A percentile compares a stretch with the other conserved stretches of the same genome.
Conservation (phyloP, 225 moss, liverwort and hornwort genomes). For the Straminergon stramineum region DNA sequence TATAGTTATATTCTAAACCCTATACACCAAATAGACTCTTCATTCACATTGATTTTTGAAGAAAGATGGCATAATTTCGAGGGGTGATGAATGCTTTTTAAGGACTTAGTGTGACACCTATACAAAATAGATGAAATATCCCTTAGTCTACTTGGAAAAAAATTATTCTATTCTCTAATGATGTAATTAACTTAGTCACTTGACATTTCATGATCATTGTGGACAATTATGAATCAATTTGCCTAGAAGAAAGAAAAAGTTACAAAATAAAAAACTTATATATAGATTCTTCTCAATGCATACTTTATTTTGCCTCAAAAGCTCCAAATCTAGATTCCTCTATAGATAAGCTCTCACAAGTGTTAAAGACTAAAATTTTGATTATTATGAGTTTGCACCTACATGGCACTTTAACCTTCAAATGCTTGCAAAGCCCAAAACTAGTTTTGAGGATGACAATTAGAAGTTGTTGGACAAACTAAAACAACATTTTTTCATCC, state of each 20-base stretch:
- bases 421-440: background rate
- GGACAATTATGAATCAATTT: background rate
- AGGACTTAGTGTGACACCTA: no score
- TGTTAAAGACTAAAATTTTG: background rate
- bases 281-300: background rate
- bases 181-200: background rate
- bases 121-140: no score
- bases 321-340: no score
- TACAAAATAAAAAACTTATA: background rate
- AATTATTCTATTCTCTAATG: background rate
- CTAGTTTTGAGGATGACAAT: background rate
- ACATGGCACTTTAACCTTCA: background rate
- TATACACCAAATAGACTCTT: background rate
- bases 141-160: rapidly evolving
- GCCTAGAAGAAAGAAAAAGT: background rate
- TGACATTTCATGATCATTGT: background rate
- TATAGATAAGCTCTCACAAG: background rate
- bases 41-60: background rate
- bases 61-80: background rate
- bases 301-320: background rate
- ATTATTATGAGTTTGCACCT: background rate
- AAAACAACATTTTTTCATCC: no score
- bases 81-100: background rate
- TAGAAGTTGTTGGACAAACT: background rate
- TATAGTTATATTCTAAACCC: no score